Conservation (phyloP, 2,329 filamentous ascomycete genomes). For the Stenocarpella maydis region DNA sequence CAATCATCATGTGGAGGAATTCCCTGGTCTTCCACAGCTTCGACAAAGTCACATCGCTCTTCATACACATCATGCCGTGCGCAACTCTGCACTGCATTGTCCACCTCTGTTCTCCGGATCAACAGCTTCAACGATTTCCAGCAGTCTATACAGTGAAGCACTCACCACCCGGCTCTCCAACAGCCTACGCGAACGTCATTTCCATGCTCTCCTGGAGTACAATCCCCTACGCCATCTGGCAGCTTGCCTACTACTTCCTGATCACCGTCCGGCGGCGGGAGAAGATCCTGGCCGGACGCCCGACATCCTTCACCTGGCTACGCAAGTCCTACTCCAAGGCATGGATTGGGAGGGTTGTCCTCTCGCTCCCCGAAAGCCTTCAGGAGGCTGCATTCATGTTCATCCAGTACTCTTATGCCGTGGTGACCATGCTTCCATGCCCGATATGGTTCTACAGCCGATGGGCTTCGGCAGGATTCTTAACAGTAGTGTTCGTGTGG, state of each 20-base stretch:
- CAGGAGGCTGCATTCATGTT: conserved; percentile 95
- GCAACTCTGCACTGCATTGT: conserved; percentile 92
- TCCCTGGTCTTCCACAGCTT: conserved; percentile 98
- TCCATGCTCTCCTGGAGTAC: conserved; percentile 96
- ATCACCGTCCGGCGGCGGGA: conserved; percentile 95
- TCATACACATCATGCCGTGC: conserved; percentile 99
- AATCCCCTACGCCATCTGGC: conserved; percentile 92
- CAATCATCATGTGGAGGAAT: conserved; percentile 99
- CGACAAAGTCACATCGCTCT: conserved; percentile 97
- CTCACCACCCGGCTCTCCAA: conserved; percentile 72
- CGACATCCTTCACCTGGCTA: conserved; percentile 97
- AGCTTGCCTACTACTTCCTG: conserved; percentile 89
- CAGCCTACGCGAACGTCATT: conserved; percentile 77
- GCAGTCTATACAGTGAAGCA: conserved; percentile 84
- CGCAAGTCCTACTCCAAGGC: conserved; percentile 89
- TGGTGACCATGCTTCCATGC: conserved; percentile 93
- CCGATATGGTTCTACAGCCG: conserved; percentile 94
- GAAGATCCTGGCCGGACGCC: conserved; percentile 93
- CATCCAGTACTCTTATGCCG: conserved; percentile 91
- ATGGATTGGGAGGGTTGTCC: conserved; percentile 86
- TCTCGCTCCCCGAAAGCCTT: conserved; percentile 75
- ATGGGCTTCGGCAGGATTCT: conserved; percentile 79
- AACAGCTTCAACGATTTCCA: conserved; percentile 77
- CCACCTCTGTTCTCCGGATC: conserved; percentile 74
- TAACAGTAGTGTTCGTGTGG: conserved; percentile 88